These are phyloP conservation scores for Arachis stenosperma DNA, from an alignment of 306 rosid species.

Conservation along the genomic window DNA sequence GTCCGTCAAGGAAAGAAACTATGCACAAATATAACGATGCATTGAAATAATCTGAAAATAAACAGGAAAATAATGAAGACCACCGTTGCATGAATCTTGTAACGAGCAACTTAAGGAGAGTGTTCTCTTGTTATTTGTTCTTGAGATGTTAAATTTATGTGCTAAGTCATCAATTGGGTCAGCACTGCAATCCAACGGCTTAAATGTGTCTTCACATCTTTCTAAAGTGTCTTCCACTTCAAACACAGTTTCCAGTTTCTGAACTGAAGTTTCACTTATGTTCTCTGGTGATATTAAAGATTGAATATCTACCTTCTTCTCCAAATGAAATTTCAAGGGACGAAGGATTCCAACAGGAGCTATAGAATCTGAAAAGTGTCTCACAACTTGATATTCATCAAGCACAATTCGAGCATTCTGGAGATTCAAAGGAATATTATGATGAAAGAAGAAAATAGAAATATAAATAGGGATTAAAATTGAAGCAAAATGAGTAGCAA, in stretches of 20 bases:
- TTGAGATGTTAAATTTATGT: conserved; percentile 67
- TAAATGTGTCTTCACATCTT: conserved; percentile 45
- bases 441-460: conserved; percentile 31
- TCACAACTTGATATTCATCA: conserved; percentile 74
- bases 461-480: conserved; percentile 17
- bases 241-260: conserved; percentile 55
- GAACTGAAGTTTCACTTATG: conserved; percentile 38
- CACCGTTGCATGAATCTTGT: conserved; percentile 64
- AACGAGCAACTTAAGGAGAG: conserved; percentile 83
- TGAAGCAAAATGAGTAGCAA: background rate
- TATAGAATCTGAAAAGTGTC: conserved; percentile 86
- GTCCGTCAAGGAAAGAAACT: conserved; percentile 18
- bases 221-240: conserved; percentile 66
- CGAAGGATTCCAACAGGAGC: conserved; percentile 95
- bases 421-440: conserved; percentile 33
- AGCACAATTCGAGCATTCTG: conserved; percentile 86
- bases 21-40: conserved; percentile 23
- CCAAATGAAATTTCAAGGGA: conserved; percentile 83
- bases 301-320: conserved; percentile 57
- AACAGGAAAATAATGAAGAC: conserved; percentile 15
- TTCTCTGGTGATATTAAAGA: conserved; percentile 45
- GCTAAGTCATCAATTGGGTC: conserved; percentile 46
- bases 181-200: conserved; percentile 47
- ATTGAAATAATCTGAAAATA: conserved; percentile 26
- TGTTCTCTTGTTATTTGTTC: conserved; percentile 58